Percentiles rank a stretch among this genome's conserved stretches.
Evolutionary conservation across 495 filamentous ascomycete genomes (phyloP).

Genomic region (Aspergillus sparsus): DNA sequence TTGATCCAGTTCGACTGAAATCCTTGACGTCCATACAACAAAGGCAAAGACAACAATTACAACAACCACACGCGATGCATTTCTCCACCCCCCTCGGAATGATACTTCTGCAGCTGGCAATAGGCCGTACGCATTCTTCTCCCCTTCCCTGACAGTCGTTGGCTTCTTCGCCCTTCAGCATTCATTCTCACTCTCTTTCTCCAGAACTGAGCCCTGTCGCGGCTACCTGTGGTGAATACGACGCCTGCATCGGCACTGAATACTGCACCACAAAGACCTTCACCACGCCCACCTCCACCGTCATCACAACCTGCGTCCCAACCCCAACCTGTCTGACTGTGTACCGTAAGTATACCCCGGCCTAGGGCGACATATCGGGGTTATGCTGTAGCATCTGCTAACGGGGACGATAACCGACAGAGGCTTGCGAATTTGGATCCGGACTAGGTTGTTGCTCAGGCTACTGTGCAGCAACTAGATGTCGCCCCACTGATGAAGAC

Average conservation of each 20-base stretch:
- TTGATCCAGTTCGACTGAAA: not conserved
- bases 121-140: slow-evolving; percentile 7
- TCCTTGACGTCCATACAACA: not conserved
- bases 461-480: slow-evolving; percentile 34
- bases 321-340: slow-evolving; percentile 35
- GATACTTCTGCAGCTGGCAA: slow-evolving; percentile 13
- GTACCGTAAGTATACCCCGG: slow-evolving; percentile 29
- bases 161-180: not conserved
- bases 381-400: not conserved
- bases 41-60: not conserved
- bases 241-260: slow-evolving; percentile 35
- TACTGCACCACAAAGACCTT: slow-evolving; percentile 36
- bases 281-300: slow-evolving; percentile 31
- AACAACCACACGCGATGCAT: slow-evolving; percentile 20
- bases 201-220: slow-evolving; percentile 14
- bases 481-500: slow-evolving; percentile 30
- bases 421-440: slow-evolving; percentile 21
- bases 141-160: not conserved
- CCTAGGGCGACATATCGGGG: not conserved
- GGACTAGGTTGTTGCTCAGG: slow-evolving; percentile 29
- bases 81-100: slow-evolving; percentile 9
- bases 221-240: slow-evolving; percentile 27
- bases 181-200: not conserved
- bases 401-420: slow-evolving; percentile 3
- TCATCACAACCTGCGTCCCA: slow-evolving; percentile 35